Evolutionary conservation across 352 stramenopile genomes (phyloP), one percentile per base, ranked within the genome.

Genomic region (Phytophthora pini): DNA sequence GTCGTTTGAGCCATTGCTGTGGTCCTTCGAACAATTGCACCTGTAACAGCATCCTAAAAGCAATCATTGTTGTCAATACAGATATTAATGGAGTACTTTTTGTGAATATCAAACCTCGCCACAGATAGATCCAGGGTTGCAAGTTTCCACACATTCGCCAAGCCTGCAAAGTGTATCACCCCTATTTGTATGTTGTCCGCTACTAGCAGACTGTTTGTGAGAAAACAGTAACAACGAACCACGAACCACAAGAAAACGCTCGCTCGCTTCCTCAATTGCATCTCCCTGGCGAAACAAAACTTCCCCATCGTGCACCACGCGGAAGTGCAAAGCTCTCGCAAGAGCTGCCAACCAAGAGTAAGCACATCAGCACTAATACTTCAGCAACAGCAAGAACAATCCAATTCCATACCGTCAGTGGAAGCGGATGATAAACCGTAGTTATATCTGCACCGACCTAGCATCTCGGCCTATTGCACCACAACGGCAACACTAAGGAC

Each of bases 161-260:
- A 49, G 40, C 13, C 26, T 40, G 34, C 12, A 15, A 5, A 12
- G 11, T 40, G 2, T 50, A 20, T 46, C 52, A 24, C 64, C 43
- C 8, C 24, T 49, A 26, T 67, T 65, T 5, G n/a, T 27, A 8
- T 57, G 52, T 9, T 27, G 20, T 1, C 27, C 41, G 15, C 48
- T 50, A 4, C 41, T 29, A 4, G 40, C 46, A 26, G 68, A 78
- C 20, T 69, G 56, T 13, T 40, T 7, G 24, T 72, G 80, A 26
- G 53, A 63, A 53, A 84, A 88, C 15, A 82, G 58, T 27, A 82
- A 48, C 1, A 88, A 26, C 4, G 79, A 88, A 9, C 76, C 79
- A 12, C 52, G 60, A 1, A 88, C 46, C 12, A 85, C 76, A 13
- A 84, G 41, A n/a, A 70, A 83, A n/a, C 68, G 65, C 0, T 62